Evolutionary conservation across 2,329 filamentous ascomycete genomes (phyloP).

Genomic region (Neofusicoccum laricinum): DNA sequence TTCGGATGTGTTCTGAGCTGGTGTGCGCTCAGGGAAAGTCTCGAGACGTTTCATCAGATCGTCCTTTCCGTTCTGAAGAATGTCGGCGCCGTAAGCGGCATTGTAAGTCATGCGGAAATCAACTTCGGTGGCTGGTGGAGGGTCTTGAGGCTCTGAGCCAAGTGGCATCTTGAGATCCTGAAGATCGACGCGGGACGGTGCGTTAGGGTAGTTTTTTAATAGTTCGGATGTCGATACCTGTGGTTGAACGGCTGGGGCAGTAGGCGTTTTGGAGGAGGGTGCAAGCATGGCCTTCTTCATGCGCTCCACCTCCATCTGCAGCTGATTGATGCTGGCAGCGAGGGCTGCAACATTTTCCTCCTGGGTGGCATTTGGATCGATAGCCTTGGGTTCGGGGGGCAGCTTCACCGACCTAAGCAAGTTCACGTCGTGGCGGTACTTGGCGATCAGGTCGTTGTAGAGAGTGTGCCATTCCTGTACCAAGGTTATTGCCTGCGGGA

Average conservation of each 20-base stretch:
- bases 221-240: constrained; percentile 7
- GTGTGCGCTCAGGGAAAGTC: constrained; percentile 21
- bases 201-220: constrained; percentile 8
- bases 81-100: constrained; percentile 47
- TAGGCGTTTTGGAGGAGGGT: background rate
- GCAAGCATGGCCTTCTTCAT: constrained; percentile 26
- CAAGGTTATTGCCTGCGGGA: constrained; percentile 20
- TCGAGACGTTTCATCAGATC: constrained; percentile 50
- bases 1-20: constrained; percentile 37
- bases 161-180: constrained; percentile 24
- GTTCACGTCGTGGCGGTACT: constrained; percentile 37
- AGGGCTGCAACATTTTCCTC: constrained; percentile 39
- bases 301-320: constrained; percentile 38
- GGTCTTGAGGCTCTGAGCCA: constrained; percentile 17
- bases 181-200: background rate
- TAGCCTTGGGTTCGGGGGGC: constrained; percentile 27
- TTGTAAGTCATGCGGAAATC: constrained; percentile 51
- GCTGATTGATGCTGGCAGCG: constrained; percentile 39
- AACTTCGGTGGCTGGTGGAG: constrained; percentile 36
- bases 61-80: constrained; percentile 49
- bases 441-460: constrained; percentile 39
- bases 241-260: background rate
- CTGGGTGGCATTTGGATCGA: constrained; percentile 36
- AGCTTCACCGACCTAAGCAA: constrained; percentile 30
- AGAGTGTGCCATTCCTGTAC: constrained; percentile 40